These are phyloP conservation scores for Acanthamoeba castellanii DNA, from an alignment of 208 protist genomes.

Conservation along the genomic window DNA sequence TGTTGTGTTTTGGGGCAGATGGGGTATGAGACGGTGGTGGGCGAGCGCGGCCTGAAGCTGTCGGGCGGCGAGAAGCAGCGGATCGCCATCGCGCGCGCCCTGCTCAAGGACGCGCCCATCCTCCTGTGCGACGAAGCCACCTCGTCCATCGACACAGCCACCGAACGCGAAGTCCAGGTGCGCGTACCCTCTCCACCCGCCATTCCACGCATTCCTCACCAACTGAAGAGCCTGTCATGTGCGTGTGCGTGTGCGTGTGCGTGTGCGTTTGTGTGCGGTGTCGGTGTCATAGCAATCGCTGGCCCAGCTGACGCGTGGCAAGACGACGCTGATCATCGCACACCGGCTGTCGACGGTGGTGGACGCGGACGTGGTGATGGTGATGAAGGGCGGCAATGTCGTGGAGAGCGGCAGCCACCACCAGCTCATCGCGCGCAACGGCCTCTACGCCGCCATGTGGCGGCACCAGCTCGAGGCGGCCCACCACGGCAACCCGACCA, in stretches of 20 bases:
- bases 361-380: constrained; percentile 82
- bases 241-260: neutral
- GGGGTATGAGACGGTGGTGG: constrained; percentile 88
- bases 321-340: constrained; percentile 82
- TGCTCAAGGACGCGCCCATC: constrained; percentile 87
- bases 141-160: constrained; percentile 85
- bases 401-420: constrained; percentile 82
- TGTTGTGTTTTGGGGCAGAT: no score
- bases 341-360: constrained; percentile 77
- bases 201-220: no score
- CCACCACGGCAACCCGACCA: neutral
- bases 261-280: constrained; percentile 2
- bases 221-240: neutral
- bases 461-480: constrained; percentile 14
- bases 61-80: constrained; percentile 91
- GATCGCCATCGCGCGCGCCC: constrained; percentile 87
- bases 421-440: constrained; percentile 72
- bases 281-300: constrained; percentile 30
- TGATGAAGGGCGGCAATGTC: constrained; percentile 80
- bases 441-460: constrained; percentile 50
- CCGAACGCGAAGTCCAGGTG: constrained; percentile 85
- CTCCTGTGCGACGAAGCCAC: constrained; percentile 90
- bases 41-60: constrained; percentile 89
- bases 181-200: neutral
- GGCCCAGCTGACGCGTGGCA: constrained; percentile 54